Evolutionary conservation across 2,329 filamentous ascomycete genomes (phyloP), one percentile per base, ranked within the genome.

Genomic region (Colletotrichum musicola): DNA sequence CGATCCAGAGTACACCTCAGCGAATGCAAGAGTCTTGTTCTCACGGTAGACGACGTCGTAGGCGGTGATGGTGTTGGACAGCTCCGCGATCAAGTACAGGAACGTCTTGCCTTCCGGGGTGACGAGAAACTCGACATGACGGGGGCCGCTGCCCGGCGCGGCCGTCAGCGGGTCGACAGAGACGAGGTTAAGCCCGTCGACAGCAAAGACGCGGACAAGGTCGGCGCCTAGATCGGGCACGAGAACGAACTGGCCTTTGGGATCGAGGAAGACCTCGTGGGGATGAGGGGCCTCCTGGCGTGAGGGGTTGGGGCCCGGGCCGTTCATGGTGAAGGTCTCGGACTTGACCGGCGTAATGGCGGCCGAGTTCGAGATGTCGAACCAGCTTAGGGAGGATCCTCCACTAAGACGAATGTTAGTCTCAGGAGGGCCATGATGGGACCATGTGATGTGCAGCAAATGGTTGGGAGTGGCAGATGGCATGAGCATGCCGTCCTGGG

Each of bases 161-260:
- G 84, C 76, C 42, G 78, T 71, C 42, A 87, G 77, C 7, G 86
- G 81, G 6, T 75, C 71, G 20, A 79, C 72, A 22, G 79, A 74
- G 27, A 81, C 82, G 70, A 82, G 77, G 38, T 84, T 81, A 6
- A 79, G 74, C 53, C 83, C 82, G 71, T 88, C 78, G 73, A 91
- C 82, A 62, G 79, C 74, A 76, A 87, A 93, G 64, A 81, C 78
- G 71, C 87, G 88, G 55, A 93, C 77, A 6, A 88, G 73, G 73
- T 93, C 91, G 64, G 86, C 83, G 47, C 91, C 89, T 5, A 94
- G 83, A 72, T 93, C 91, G 1, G 90, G 90, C 9, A 89, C 84
- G 9, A 92, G 74, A 30, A 92, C 73, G 76, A 86, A 93, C n/a
- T 82, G 74, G 6, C 85, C 86, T 2, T 88, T 90, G 6, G 90